phyloP scores from a whole-genome alignment of 345 rosid genomes.

The Erysimum cheiranthoides region DNA sequence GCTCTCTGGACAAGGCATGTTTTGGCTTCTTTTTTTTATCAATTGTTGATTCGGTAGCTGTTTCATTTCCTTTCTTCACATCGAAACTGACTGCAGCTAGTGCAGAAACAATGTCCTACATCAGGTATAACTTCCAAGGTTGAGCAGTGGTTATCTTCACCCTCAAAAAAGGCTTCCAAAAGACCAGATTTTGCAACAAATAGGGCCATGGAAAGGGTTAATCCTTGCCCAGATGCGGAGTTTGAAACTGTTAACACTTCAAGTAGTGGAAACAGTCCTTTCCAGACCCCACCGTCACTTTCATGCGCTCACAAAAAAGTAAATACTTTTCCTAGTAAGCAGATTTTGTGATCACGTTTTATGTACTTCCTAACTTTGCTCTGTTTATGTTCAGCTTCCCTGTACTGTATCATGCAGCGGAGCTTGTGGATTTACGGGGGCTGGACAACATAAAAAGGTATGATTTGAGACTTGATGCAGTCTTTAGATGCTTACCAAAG shows the following conservation, averaged over 20 bases:
- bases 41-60: constrained; percentile 20
- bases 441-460: constrained; percentile 86
- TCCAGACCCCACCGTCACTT: constrained; percentile 88
- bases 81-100: not conserved
- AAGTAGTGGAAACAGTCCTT: constrained; percentile 74
- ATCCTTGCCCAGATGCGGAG: constrained; percentile 49
- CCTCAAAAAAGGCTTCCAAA: constrained; percentile 50
- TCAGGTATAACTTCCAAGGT: constrained; percentile 48
- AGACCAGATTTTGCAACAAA: constrained; percentile 45
- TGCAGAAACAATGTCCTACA: constrained; percentile 47
- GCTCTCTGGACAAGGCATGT: constrained; percentile 64
- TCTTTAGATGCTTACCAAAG: constrained; percentile 15
- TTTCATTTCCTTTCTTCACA: constrained; percentile 9
- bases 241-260: constrained; percentile 38
- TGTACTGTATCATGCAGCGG: constrained; percentile 49
- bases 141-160: constrained; percentile 59
- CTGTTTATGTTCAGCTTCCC: constrained; percentile 41
- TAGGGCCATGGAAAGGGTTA: constrained; percentile 55
- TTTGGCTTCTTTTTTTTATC: not conserved
- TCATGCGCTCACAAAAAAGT: constrained; percentile 70
- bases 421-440: constrained; percentile 51
- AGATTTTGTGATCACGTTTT: constrained; percentile 19
- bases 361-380: constrained; percentile 25
- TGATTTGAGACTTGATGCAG: constrained; percentile 24
- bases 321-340: constrained; percentile 34